phyloP scores from a whole-genome alignment of 176 grass and related monocot species.

The Sorghum bicolor region Sorghum_bicolor_NCBIv3 NC_012873.2:63830501-63831000 shows the following conservation, averaged over 20 bases:
- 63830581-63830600: slow-evolving; percentile 67
- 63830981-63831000: slow-evolving; percentile 64
- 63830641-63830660: slow-evolving; percentile 50
- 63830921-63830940: slow-evolving; percentile 20
- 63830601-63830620: slow-evolving; percentile 43
- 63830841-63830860: slow-evolving; percentile 48
- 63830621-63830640: slow-evolving; percentile 42
- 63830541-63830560: slow-evolving; percentile 72
- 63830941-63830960: slow-evolving; percentile 29
- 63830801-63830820: slow-evolving; percentile 62
- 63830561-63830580: slow-evolving; percentile 65
- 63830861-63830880: slow-evolving; percentile 89
- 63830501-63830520: slow-evolving; percentile 52
- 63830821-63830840: slow-evolving; percentile 55
- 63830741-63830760: slow-evolving; percentile 58
- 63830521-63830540: slow-evolving; percentile 67
- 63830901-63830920: slow-evolving; percentile 47
- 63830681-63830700: slow-evolving; percentile 24
- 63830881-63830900: slow-evolving; percentile 61
- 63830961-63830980: slow-evolving; percentile 75
- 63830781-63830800: slow-evolving; percentile 82
- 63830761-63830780: slow-evolving; percentile 80
- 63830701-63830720: slow-evolving; percentile 50
- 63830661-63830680: slow-evolving; percentile 52
- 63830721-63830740: slow-evolving; percentile 55